phyloP scores from a whole-genome alignment of 2,329 filamentous ascomycete genomes.

The Aspergillus novofumigatus region DNA sequence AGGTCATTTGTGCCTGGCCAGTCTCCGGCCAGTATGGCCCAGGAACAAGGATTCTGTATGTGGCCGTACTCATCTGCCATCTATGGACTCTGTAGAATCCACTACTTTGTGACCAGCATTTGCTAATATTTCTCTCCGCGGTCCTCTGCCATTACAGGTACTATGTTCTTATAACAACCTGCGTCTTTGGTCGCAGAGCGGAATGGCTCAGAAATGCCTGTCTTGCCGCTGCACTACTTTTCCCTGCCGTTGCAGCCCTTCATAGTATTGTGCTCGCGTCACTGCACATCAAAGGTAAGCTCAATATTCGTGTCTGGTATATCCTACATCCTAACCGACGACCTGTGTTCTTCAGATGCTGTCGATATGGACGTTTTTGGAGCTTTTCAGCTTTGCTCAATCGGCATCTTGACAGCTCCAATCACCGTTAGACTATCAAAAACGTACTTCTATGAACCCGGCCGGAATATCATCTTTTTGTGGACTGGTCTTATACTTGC shows the following conservation, averaged over 20 bases:
- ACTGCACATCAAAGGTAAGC: conserved; percentile 56
- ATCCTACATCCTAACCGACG: conserved; percentile 2
- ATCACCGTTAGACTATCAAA: conserved; percentile 57
- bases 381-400: conserved; percentile 63
- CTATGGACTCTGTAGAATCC: background rate
- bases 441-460: conserved; percentile 62
- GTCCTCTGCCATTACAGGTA: conserved; percentile 43
- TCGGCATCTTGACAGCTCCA: conserved; percentile 62
- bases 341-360: conserved; percentile 42
- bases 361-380: conserved; percentile 67
- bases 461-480: conserved; percentile 62
- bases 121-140: background rate
- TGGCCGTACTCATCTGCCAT: background rate
- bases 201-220: conserved; percentile 62
- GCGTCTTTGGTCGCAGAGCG: conserved; percentile 57
- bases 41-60: conserved; percentile 40
- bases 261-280: conserved; percentile 60
- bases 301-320: background rate
- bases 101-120: background rate
- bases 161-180: conserved; percentile 61
- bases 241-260: conserved; percentile 61
- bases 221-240: conserved; percentile 58
- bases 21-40: conserved; percentile 42
- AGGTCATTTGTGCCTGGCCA: conserved; percentile 43
- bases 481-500: conserved; percentile 61